phyloP scores from a whole-genome alignment of 2,329 filamentous ascomycete genomes.

The Apiospora rasikravindrae region DNA sequence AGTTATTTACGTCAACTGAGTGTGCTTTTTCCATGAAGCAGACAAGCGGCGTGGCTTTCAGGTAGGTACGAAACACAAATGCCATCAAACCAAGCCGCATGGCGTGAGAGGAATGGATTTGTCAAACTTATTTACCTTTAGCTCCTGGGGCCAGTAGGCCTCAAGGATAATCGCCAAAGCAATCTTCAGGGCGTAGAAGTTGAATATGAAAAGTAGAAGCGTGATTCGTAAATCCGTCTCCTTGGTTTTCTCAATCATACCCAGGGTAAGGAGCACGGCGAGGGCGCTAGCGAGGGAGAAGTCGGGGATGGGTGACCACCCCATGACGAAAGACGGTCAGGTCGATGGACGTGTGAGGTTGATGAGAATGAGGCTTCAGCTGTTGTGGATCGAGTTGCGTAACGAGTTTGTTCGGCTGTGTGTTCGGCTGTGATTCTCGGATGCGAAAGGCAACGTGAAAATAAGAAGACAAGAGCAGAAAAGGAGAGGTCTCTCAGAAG shows the following conservation, averaged over 20 bases:
- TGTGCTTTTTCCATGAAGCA: too few relatives aligned
- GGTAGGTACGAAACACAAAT: neutral
- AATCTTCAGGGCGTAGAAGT: neutral
- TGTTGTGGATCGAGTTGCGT: too few relatives aligned
- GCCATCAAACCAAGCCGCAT: neutral
- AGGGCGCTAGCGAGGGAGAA: neutral
- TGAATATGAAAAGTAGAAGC: neutral
- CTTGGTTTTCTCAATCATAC: neutral
- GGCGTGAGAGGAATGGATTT: neutral
- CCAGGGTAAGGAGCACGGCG: neutral
- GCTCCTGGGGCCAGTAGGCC: neutral
- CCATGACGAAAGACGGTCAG: neutral
- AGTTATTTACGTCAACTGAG: neutral
- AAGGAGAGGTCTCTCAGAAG: too few relatives aligned
- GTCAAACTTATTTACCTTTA: neutral
- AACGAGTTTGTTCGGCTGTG: too few relatives aligned
- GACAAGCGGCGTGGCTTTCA: neutral
- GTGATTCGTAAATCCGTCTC: neutral
- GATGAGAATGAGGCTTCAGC: too few relatives aligned
- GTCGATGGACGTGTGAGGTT: too few relatives aligned
- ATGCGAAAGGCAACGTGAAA: too few relatives aligned
- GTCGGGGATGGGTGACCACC: neutral
- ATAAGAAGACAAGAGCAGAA: too few relatives aligned
- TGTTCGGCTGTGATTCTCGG: too few relatives aligned
- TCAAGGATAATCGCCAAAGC: neutral